Evolutionary conservation across 495 filamentous ascomycete species (phyloP), one percentile per base, ranked within the genome.

Genomic region (Lasiosphaeria hispida): DNA sequence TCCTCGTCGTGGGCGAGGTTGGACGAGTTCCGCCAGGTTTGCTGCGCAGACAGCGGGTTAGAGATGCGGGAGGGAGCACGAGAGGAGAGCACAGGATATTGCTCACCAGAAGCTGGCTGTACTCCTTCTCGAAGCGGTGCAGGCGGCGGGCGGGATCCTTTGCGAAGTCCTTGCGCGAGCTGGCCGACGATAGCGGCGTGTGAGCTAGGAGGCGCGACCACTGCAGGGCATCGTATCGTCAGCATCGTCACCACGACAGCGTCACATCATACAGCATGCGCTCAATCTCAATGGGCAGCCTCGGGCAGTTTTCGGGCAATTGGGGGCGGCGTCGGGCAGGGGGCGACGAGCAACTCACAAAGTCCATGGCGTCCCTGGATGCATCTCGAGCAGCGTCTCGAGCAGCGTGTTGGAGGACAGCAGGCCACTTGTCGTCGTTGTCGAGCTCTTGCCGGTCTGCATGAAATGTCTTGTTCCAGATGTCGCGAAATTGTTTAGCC

Each of bases 181-280:
- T 63, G 57, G 69, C 72, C 82, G 81, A 72, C 50, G 84, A 80
- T 43, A 83, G 74, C 65, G 84, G 83, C 61, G 85, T 87, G 67
- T 90, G 90, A 69, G 90, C 91, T 74, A 96, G 85, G 64, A 96
- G 82, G 74, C 92, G 87, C 75, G 89, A 90, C 87, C 89, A 95
- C 90, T 95, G 64, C 38, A 62, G 8, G 23, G 23, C 2, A 30
- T 30, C 23, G 23, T 30, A 30, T 30, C 23, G 23, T 30, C 23
- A 30, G 23, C 23, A 30, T 30, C 23, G 23, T 30, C 23, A 30
- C 23, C 23, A 30, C 23, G 23, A 30, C 23, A 30, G 23, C 23
- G 23, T 30, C 23, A 30, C 23, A 5, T 2, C 23, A 30, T 30
- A 30, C 23, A 5, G 5, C 23, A 30, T 30, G 23, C 23, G 23